phyloP scores from a whole-genome alignment of 2,329 filamentous ascomycete genomes.

The Byssoonygena ceratinophila region DNA sequence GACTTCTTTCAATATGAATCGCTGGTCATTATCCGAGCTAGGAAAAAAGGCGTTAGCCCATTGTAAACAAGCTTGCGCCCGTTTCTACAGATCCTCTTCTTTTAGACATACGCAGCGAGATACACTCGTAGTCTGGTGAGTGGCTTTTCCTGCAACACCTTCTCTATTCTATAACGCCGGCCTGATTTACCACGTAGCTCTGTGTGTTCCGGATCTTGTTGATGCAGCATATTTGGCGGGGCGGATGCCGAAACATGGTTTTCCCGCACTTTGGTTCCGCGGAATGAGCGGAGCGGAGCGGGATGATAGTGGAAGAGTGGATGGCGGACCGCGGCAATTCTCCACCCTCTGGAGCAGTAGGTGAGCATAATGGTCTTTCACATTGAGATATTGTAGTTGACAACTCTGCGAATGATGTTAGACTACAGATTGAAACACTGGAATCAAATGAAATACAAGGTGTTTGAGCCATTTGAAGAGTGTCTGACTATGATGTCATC shows the following conservation, averaged over 20 bases:
- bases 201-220: background rate
- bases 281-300: background rate
- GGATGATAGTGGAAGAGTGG: background rate
- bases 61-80: too few relatives aligned
- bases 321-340: background rate
- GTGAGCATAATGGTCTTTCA: background rate
- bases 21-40: slow-evolving; percentile 10
- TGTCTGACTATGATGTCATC: too few relatives aligned
- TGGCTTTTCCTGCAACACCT: slow-evolving; percentile 18
- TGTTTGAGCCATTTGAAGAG: too few relatives aligned
- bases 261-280: background rate
- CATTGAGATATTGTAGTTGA: background rate
- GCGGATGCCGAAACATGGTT: background rate
- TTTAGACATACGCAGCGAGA: slow-evolving; percentile 5
- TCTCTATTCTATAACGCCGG: slow-evolving; percentile 21
- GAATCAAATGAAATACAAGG: too few relatives aligned
- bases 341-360: background rate
- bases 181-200: background rate
- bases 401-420: too few relatives aligned
- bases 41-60: too few relatives aligned
- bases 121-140: slow-evolving; percentile 1
- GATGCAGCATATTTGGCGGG: background rate
- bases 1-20: slow-evolving; percentile 19
- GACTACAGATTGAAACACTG: too few relatives aligned
- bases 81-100: too few relatives aligned